These are phyloP conservation scores for Cordyceps javanica DNA, from an alignment of 2,329 filamentous ascomycete genomes.

Conservation along the genomic window DNA sequence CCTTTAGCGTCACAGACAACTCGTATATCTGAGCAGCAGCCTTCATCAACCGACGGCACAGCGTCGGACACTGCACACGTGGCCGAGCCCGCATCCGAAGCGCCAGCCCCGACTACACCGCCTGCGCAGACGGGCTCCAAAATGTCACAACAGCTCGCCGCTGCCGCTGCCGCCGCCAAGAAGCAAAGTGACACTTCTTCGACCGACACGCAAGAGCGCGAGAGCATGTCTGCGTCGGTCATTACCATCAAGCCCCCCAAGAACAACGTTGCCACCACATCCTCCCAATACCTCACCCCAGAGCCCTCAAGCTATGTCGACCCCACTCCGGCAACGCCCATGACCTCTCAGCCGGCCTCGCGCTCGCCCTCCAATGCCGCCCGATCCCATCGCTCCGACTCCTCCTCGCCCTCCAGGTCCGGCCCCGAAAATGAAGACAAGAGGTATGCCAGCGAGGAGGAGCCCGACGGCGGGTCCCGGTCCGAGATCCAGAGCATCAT, in stretches of 20 bases:
- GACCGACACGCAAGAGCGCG: constrained; percentile 13
- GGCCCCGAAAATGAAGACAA: constrained; percentile 53
- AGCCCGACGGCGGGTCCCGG: constrained; percentile 62
- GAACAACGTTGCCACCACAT: constrained; percentile 29
- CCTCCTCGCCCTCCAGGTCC: constrained; percentile 43
- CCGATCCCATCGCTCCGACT: constrained; percentile 38
- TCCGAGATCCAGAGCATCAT: constrained; percentile 96
- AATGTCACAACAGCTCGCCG: background rate
- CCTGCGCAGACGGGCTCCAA: constrained; percentile 8
- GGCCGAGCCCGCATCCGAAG: background rate
- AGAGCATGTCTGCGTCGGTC: constrained; percentile 40
- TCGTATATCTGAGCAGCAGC: background rate
- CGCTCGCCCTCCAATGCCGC: constrained; percentile 52
- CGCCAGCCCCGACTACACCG: constrained; percentile 6
- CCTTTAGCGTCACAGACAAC: background rate
- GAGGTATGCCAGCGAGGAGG: constrained; percentile 52
- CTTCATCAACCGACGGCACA: background rate
- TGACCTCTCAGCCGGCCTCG: constrained; percentile 50
- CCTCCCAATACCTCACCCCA: constrained; percentile 40
- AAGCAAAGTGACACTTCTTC: background rate
- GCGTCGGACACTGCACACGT: background rate
- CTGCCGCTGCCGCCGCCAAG: background rate
- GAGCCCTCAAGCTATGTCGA: constrained; percentile 47
- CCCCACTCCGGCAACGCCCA: constrained; percentile 52
- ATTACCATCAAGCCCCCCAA: constrained; percentile 43